phyloP scores from a whole-genome alignment of 805 yeast genomes.

The Yamadazyma akitaensis region DNA sequence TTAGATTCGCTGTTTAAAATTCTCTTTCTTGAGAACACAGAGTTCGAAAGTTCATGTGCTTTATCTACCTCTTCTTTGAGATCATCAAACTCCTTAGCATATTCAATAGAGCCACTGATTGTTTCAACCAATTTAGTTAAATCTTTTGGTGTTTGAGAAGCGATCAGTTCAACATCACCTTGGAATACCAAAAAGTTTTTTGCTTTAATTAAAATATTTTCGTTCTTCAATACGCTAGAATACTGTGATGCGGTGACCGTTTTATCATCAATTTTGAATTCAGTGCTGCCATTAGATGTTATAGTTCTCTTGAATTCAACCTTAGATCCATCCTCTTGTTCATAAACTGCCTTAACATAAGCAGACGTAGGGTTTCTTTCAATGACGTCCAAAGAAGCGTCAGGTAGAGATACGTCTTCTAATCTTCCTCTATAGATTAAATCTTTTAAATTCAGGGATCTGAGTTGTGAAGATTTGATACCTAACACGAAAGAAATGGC shows the following conservation, averaged over 20 bases:
- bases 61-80: constrained; percentile 61
- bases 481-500: constrained; percentile 95
- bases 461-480: constrained; percentile 65
- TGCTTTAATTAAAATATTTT: constrained; percentile 84
- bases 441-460: constrained; percentile 72
- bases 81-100: constrained; percentile 60
- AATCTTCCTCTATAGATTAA: constrained; percentile 70
- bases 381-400: constrained; percentile 19
- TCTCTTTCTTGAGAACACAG: constrained; percentile 65
- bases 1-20: constrained; percentile 68
- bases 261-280: constrained; percentile 61
- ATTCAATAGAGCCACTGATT: constrained; percentile 77
- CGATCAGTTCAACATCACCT: constrained; percentile 94
- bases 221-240: constrained; percentile 59
- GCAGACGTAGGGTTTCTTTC: constrained; percentile 47
- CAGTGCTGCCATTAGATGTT: constrained; percentile 56
- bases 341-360: constrained; percentile 75
- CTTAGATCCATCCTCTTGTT: constrained; percentile 55
- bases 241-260: constrained; percentile 65
- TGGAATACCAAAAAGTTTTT: constrained; percentile 91
- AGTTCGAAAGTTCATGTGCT: constrained; percentile 61
- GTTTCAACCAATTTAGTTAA: constrained; percentile 73
- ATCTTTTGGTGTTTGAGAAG: constrained; percentile 78
- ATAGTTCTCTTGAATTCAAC: constrained; percentile 64
- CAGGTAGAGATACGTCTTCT: constrained; percentile 16